These are phyloP conservation scores for Sarocladium kiliense DNA, from an alignment of 2,329 filamentous ascomycete species.

Conservation along the genomic window DNA sequence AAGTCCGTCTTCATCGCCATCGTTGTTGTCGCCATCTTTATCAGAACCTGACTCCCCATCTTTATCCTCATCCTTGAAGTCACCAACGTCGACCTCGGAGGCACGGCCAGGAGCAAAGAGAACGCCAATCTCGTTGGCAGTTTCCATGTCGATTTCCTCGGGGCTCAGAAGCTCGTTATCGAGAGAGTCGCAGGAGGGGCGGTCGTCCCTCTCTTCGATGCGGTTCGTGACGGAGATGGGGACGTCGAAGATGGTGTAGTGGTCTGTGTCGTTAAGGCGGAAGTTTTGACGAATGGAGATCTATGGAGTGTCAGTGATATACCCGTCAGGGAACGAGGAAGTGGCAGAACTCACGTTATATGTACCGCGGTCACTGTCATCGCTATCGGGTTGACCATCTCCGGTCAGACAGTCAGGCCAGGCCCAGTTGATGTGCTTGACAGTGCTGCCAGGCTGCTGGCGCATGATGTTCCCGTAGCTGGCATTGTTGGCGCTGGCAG, in stretches of 20 bases:
- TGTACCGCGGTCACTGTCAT: conserved; percentile 48
- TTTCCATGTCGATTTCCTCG: conserved; percentile 36
- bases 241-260: conserved; percentile 67
- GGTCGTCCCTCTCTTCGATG: conserved; percentile 39
- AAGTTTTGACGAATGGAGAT: conserved; percentile 70
- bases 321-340: too few species aligned
- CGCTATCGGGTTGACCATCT: conserved; percentile 41
- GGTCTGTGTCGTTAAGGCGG: conserved; percentile 55
- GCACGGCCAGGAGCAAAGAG: conserved; percentile 48
- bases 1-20: conserved; percentile 12
- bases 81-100: conserved; percentile 34
- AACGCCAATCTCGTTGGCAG: conserved; percentile 38
- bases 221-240: conserved; percentile 64
- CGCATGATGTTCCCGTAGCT: conserved; percentile 58
- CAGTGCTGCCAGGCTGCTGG: conserved; percentile 61
- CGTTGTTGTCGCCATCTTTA: conserved; percentile 13
- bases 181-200: conserved; percentile 44
- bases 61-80: conserved; percentile 8
- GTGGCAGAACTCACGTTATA: too few species aligned
- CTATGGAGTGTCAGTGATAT: conserved; percentile 24
- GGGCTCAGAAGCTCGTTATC: conserved; percentile 46
- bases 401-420: conserved; percentile 67
- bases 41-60: conserved; percentile 14
- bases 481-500: conserved; percentile 42
- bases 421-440: conserved; percentile 68